A percentile compares a stretch with the other conserved stretches of the same genome.
phyloP scores from a whole-genome alignment of 169 alveolate species.

The Babesia sp. region DNA sequence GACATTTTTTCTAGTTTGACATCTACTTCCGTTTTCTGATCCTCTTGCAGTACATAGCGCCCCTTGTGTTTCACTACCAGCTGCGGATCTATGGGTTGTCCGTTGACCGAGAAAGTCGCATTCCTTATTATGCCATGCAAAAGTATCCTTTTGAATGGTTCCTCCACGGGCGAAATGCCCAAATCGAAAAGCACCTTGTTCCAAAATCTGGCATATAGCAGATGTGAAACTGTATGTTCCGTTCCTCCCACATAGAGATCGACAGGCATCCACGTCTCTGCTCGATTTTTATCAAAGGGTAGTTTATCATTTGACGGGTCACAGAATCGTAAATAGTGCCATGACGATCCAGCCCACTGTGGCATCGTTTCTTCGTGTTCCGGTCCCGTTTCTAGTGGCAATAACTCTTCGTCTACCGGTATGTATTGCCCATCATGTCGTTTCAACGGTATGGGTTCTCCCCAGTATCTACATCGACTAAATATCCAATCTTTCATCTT shows the following conservation, averaged over 20 bases:
- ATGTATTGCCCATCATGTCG: conserved; percentile 24
- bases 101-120: conserved; percentile 51
- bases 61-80: conserved; percentile 48
- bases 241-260: conserved; percentile 92
- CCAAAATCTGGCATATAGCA: conserved; percentile 89
- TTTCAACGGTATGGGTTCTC: conserved; percentile 90
- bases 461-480: conserved; percentile 91
- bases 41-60: conserved; percentile 37
- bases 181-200: conserved; percentile 85
- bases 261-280: conserved; percentile 88
- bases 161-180: conserved; percentile 73
- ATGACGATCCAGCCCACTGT: conserved; percentile 92
- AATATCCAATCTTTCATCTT: conserved; percentile 88
- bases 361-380: conserved; percentile 85
- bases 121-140: conserved; percentile 86
- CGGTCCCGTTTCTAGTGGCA: conserved; percentile 54
- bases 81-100: conserved; percentile 9
- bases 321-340: conserved; percentile 88
- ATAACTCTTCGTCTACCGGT: conserved; percentile 21
- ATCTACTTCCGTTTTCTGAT: conserved; percentile 13
- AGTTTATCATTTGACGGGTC: conserved; percentile 76
- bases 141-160: conserved; percentile 85
- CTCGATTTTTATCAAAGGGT: conserved; percentile 59
- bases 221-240: conserved; percentile 92
- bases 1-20: conserved; percentile 84